Evolutionary conservation across 306 rosid genomes (phyloP), one percentile per base, ranked within the genome.

Genomic region (Nissolia schottii): DNA sequence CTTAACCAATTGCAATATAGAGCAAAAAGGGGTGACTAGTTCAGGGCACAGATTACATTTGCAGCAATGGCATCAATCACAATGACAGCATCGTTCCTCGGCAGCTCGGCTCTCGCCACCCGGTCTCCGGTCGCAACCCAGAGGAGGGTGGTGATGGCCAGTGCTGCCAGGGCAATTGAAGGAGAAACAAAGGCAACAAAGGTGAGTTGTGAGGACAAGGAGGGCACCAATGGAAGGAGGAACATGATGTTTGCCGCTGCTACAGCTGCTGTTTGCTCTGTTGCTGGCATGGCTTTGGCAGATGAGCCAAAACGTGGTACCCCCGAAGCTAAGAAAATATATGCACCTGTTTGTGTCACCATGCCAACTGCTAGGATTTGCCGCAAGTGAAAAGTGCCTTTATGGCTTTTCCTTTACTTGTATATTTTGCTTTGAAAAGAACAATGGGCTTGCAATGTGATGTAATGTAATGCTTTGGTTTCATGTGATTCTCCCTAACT

Each of bases 321-420:
- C 22, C 70, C 81, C 0, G 87, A 82, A 79, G 92, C 86, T 19
- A 87, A 50, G 78, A 84, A 87, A 69, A 7, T 4, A 8, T 82
- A 87, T 77, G 74, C 70, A 27, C 81, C 89, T 51, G 51, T 87
- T 76, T 87, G 87, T 82, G 87, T 84, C 48, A 84, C 84, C 72
- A 82, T 58, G 77, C 89, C 87, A 63, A 85, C 89, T 45, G 86
- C 89, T 58, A 82, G 35, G 75, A 78, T 85, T 57, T 80, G 92
- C 43, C 84, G 34, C 73, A 80, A 68, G 2, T 77, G 66, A 80
- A 22, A 6, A 34, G 28, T 29, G 1, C 19, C 7, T 49, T 51
- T 29, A 13, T 13, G 50, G 28, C 3, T 38, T 45, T 11, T 54
- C 18, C 4, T 46, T 23, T n/a, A 4, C 7, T 45, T 49, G n/a